Base-by-base conservation (phyloP, 306 rosid species). In the Medicago truncatula region DNA sequence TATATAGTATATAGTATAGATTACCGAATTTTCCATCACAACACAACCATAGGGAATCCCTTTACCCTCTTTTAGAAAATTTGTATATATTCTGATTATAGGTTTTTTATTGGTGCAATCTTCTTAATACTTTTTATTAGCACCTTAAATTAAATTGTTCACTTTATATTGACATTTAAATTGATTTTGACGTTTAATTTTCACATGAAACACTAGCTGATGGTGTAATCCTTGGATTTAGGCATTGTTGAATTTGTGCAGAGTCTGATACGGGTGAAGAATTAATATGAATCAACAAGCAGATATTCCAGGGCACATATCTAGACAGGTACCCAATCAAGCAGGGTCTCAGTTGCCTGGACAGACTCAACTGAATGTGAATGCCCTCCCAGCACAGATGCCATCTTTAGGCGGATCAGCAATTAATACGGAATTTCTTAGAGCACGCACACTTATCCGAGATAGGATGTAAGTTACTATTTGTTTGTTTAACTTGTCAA, bases 391-490 rank as follows among this genome's bases (percentile, higher is more conserved):
- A 28, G 3, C 31, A 46, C 98, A 85, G 77, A 78, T 87, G 80
- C 66, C 66, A 38, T 46, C 61, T 74, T 61, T 86, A 78, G 88
- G 83, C 9, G 84, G 91, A 38, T 44, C 82, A 28, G 31, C 76
- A 50, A 79, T 62, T 64, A 76, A 40, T 62, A 83, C 83, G 93
- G 97, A 92, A 38, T 9, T 96, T 81, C 6, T 8, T 7, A 88
- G 82, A 75, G 84, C 87, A 6, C 97, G 99, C 0, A 0, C 63
- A 0, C 67, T 59, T 72, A 89, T 89, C 75, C 87, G 86, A 44
- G 92, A 87, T 1, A 90, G 74, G 84, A 96, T 96, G 99, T 96
- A 88, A 88, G 99, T 40, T 16, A 69, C 98, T 16, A 68, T 63
- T 23, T 7, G 11, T 40, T 76, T 53, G 60, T 40, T 64, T 76